Evolutionary conservation across 1,139 yeast species (phyloP).

Genomic region (Candida tetrigidarum): DNA sequence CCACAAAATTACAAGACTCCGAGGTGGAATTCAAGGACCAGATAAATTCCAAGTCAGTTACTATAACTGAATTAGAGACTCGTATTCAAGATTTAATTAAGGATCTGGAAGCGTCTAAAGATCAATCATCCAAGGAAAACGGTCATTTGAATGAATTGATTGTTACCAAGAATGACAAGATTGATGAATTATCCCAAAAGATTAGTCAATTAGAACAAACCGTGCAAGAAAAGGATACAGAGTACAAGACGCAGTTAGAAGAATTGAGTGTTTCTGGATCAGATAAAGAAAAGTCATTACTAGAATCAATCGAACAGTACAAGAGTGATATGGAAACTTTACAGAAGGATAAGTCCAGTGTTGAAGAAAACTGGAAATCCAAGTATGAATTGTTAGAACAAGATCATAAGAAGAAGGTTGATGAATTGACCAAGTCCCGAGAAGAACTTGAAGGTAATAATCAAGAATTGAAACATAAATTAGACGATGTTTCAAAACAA

Average conservation of each 20-base stretch:
- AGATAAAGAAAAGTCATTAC: not conserved
- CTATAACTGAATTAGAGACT: conserved; percentile 3
- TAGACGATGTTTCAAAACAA: not conserved
- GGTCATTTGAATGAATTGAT: conserved; percentile 6
- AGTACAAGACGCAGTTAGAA: conserved; percentile 2
- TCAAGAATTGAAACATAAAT: conserved; percentile 2
- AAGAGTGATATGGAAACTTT: not conserved
- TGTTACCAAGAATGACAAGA: conserved; percentile 7
- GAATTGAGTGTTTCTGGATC: not conserved
- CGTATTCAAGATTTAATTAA: not conserved
- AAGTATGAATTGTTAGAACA: not conserved
- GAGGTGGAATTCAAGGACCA: not conserved
- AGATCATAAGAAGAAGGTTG: not conserved
- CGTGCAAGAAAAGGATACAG: not conserved
- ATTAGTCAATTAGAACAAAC: conserved; percentile 3
- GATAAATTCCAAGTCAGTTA: not conserved
- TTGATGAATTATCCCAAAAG: conserved; percentile 4
- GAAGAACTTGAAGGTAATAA: conserved; percentile 1
- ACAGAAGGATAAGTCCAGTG: not conserved
- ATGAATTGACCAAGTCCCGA: not conserved
- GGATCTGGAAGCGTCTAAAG: not conserved
- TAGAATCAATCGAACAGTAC: conserved; percentile 1
- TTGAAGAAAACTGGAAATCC: conserved; percentile 1
- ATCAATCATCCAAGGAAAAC: conserved; percentile 3
- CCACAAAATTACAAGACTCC: not conserved